Percentiles rank a stretch among this genome's conserved stretches.
Conservation (phyloP, 176 grass and related monocot genomes). For the Oryza brachyantha region DNA sequence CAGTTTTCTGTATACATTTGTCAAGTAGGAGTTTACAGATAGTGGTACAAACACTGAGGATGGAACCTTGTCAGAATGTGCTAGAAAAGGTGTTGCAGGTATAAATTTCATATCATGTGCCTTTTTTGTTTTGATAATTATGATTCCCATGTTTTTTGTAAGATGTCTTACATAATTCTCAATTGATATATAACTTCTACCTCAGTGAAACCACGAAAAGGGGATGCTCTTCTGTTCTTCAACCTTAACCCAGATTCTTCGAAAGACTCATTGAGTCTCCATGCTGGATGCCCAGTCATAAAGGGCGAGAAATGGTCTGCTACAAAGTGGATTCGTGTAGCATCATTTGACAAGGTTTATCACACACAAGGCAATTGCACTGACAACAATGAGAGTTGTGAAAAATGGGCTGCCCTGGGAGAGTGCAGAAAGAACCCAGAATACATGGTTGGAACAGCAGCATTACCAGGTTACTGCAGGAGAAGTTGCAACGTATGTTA, state of each 20-base stretch:
- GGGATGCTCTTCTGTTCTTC: slow-evolving; percentile 91
- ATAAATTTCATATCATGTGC: not conserved
- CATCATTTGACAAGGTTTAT: slow-evolving; percentile 76
- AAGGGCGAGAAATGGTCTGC: slow-evolving; percentile 93
- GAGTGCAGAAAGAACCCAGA: slow-evolving; percentile 84
- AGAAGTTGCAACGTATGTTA: slow-evolving; percentile 89
- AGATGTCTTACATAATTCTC: slow-evolving; percentile 10
- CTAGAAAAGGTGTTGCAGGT: slow-evolving; percentile 75
- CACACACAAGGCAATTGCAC: slow-evolving; percentile 61
- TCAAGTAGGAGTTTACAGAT: slow-evolving; percentile 39
- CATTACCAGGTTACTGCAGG: slow-evolving; percentile 61
- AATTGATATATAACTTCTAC: not conserved
- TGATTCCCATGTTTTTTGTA: not conserved
- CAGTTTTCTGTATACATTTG: not conserved
- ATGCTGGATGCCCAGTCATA: slow-evolving; percentile 74
- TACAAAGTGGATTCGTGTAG: slow-evolving; percentile 87
- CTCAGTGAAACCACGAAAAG: slow-evolving; percentile 83
- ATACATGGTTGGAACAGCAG: slow-evolving; percentile 75
- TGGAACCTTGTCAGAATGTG: slow-evolving; percentile 75
- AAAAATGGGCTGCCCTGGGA: slow-evolving; percentile 66
- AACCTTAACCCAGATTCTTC: slow-evolving; percentile 68
- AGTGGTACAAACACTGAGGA: slow-evolving; percentile 41
- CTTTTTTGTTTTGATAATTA: not conserved
- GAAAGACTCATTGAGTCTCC: slow-evolving; percentile 66
- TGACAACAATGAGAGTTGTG: slow-evolving; percentile 64